Conservation (phyloP, 768 basidiomycete species). For the Termitomyces sp. region DNA sequence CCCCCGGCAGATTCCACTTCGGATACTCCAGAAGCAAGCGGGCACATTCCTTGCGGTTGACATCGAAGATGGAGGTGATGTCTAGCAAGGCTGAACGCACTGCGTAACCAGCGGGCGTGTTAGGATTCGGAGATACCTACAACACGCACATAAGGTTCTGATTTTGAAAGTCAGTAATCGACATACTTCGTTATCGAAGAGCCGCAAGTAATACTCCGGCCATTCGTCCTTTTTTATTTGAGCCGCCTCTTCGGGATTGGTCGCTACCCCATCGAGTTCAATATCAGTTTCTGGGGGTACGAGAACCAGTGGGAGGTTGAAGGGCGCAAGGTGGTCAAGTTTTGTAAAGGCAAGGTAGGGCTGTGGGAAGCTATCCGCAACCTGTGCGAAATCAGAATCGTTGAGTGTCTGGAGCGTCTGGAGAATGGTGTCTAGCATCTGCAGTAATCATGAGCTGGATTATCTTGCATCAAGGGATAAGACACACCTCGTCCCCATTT, state of each 20-base stretch:
- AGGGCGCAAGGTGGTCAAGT: conserved; percentile 44
- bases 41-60: conserved; percentile 95
- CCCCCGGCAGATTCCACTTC: conserved; percentile 77
- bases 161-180: neutral
- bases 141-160: conserved; percentile 7
- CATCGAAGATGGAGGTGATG: conserved; percentile 84
- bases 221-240: conserved; percentile 80
- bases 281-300: conserved; percentile 82
- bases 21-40: conserved; percentile 82
- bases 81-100: conserved; percentile 74
- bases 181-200: conserved; percentile 61
- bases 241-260: conserved; percentile 67
- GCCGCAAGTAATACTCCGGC: conserved; percentile 64
- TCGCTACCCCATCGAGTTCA: conserved; percentile 68
- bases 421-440: conserved; percentile 79
- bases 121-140: conserved; percentile 78
- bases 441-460: neutral
- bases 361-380: conserved; percentile 53
- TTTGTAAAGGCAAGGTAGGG: conserved; percentile 55
- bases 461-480: neutral
- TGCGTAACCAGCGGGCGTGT: conserved; percentile 73
- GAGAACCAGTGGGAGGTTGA: conserved; percentile 72
- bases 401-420: conserved; percentile 60
- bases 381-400: conserved; percentile 54
- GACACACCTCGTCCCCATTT: conserved; percentile 58